Percentiles rank a stretch among this genome's conserved stretches.
phyloP scores from a whole-genome alignment of 148 eudicot species.

The Vaccinium darrowii region DNA sequence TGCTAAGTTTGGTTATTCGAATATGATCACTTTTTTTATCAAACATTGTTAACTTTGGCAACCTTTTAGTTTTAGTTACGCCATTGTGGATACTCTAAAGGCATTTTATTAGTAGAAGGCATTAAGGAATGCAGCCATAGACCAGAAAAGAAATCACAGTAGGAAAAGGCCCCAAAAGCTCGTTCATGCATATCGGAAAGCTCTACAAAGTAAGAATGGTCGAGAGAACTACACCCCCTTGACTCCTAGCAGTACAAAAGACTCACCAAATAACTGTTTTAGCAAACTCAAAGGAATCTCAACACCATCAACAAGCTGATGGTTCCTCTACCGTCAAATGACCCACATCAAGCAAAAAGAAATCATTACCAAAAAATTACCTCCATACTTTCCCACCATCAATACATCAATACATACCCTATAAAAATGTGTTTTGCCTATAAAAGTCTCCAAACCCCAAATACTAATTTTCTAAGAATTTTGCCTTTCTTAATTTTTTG shows the following conservation, averaged over 20 bases:
- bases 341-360: neutral
- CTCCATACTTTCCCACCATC: neutral
- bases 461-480: too few relatives aligned
- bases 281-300: neutral
- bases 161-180: neutral
- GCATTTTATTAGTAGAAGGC: neutral
- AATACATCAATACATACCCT: too few relatives aligned
- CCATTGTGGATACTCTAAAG: too few relatives aligned
- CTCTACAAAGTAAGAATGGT: neutral
- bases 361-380: neutral
- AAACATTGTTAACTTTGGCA: too few relatives aligned
- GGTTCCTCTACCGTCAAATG: neutral
- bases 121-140: neutral
- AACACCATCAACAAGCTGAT: neutral
- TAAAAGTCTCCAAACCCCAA: too few relatives aligned
- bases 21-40: too few relatives aligned
- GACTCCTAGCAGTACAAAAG: neutral
- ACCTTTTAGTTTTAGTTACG: too few relatives aligned
- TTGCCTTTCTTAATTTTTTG: too few relatives aligned
- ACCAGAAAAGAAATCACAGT: neutral
- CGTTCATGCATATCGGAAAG: neutral
- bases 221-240: neutral
- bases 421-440: too few relatives aligned
- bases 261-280: neutral
- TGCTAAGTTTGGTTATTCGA: too few relatives aligned